Percentiles rank a stretch among this genome's conserved stretches.
phyloP scores from a whole-genome alignment of 2,329 filamentous ascomycete species.

The Metarhizium guizhouense region DNA sequence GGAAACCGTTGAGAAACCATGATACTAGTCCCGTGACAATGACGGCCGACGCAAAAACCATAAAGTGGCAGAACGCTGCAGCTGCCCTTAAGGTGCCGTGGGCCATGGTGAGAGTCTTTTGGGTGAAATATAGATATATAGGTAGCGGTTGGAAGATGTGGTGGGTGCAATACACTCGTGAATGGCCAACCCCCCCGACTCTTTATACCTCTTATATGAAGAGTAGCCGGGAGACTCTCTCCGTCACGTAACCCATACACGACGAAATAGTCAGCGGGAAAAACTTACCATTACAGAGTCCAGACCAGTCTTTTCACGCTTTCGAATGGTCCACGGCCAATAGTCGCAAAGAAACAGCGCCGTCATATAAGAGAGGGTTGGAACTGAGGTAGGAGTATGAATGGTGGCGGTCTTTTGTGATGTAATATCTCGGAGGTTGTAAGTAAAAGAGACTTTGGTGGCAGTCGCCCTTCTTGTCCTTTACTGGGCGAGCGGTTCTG shows the following conservation, averaged over 20 bases:
- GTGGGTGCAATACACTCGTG: neutral
- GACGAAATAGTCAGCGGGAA: too few species aligned
- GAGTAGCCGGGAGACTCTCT: neutral
- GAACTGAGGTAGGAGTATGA: neutral
- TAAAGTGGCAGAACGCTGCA: conserved; percentile 8
- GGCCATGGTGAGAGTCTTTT: neutral
- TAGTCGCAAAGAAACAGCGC: neutral
- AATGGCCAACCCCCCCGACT: neutral
- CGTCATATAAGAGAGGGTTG: neutral
- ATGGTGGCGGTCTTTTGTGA: neutral
- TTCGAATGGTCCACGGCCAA: neutral
- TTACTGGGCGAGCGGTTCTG: neutral
- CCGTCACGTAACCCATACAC: too few species aligned
- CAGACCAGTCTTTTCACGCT: neutral
- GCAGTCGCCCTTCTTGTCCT: neutral
- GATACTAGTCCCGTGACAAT: conserved; percentile 16
- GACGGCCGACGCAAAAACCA: conserved; percentile 13
- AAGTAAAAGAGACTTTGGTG: neutral
- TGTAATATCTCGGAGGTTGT: neutral
- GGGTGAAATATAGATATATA: neutral
- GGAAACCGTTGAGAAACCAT: conserved; percentile 11
- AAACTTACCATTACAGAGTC: neutral
- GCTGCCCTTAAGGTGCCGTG: neutral
- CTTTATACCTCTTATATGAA: neutral
- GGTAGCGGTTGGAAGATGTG: neutral